phyloP scores from a whole-genome alignment of 441 rosid species.

The Gossypium davidsonii region DNA sequence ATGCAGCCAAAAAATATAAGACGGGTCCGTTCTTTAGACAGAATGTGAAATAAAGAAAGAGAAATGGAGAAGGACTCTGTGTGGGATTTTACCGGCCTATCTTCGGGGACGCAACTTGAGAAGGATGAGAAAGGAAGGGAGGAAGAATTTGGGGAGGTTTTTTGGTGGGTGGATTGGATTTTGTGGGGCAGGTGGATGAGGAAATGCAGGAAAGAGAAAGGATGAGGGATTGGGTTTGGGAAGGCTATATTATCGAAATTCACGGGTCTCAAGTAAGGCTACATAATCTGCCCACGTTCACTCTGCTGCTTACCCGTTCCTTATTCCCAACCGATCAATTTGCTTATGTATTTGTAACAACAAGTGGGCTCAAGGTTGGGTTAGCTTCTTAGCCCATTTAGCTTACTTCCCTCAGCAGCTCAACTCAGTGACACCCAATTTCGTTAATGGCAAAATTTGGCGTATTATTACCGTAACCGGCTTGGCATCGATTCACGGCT shows the following conservation, averaged over 20 bases:
- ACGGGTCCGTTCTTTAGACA: background rate
- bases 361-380: background rate
- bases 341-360: background rate
- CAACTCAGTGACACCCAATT: background rate
- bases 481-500: background rate
- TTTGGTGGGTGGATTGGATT: background rate
- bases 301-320: background rate
- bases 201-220: background rate
- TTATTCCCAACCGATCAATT: background rate
- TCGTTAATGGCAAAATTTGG: background rate
- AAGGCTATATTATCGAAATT: constrained; percentile 13
- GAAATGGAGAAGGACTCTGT: background rate
- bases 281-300: background rate
- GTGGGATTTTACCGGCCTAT: background rate
- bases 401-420: background rate
- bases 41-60: background rate
- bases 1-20: background rate
- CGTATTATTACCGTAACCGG: background rate
- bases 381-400: background rate
- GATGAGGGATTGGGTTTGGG: background rate
- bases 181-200: background rate
- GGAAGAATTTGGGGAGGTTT: background rate
- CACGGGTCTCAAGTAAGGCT: background rate
- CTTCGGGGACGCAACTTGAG: background rate
- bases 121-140: background rate